These are phyloP conservation scores for Chenopodium suecicum DNA, from an alignment of 148 eudicot genomes.

Conservation along the genomic window DNA sequence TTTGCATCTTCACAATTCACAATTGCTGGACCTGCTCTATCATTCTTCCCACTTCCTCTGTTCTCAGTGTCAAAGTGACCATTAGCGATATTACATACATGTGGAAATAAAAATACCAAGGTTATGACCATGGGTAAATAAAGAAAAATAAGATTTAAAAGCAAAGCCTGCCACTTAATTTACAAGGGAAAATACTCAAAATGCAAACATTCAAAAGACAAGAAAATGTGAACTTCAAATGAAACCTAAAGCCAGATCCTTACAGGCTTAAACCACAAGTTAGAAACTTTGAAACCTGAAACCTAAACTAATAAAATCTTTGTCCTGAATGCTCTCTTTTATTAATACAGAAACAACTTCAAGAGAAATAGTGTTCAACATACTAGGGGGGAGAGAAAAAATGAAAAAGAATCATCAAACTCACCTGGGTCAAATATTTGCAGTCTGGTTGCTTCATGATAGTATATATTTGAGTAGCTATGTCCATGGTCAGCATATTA, in stretches of 20 bases:
- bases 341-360: not conserved
- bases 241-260: not conserved
- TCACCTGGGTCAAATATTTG: constrained; percentile 69
- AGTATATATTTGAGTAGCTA: constrained; percentile 67
- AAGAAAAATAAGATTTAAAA: not conserved
- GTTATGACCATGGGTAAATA: not conserved
- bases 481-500: constrained; percentile 79
- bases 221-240: not conserved
- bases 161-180: not conserved
- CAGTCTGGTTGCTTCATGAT: constrained; percentile 77
- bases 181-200: not conserved
- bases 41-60: no score
- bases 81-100: no score
- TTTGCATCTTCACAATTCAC: no score
- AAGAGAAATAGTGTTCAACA: not conserved
- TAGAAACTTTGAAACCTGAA: not conserved
- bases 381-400: not conserved
- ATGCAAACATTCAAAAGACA: not conserved
- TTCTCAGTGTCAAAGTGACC: no score
- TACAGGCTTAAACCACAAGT: not conserved
- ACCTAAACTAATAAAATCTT: not conserved
- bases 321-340: not conserved
- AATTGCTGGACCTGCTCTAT: no score
- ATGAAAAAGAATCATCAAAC: not conserved
- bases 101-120: not conserved